Evolutionary conservation across 495 filamentous ascomycete species (phyloP).

Genomic region (Saxophila tyrrhenica): DNA sequence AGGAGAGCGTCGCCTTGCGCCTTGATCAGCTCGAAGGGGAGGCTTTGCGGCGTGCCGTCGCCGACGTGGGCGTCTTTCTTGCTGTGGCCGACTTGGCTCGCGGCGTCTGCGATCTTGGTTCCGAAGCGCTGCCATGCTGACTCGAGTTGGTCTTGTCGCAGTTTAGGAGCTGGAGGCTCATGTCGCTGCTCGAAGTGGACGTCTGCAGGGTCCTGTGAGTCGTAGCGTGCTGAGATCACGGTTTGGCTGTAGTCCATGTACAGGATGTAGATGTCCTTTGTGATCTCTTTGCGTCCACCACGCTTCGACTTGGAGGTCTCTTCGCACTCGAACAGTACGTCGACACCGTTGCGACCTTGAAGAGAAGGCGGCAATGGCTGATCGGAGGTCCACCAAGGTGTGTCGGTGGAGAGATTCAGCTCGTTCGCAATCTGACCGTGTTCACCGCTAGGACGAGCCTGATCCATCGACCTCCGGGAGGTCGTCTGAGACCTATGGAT

Average conservation of each 20-base stretch:
- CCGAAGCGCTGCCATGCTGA: slow-evolving; percentile 69
- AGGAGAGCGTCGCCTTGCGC: slow-evolving; percentile 61
- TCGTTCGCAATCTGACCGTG: slow-evolving; percentile 76
- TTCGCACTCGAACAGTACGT: slow-evolving; percentile 73
- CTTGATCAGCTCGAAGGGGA: slow-evolving; percentile 67
- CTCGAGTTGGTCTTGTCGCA: slow-evolving; percentile 92
- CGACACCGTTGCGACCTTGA: slow-evolving; percentile 55
- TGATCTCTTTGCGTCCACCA: slow-evolving; percentile 56
- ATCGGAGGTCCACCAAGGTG: slow-evolving; percentile 74
- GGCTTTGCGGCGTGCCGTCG: slow-evolving; percentile 65
- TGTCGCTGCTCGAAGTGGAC: slow-evolving; percentile 74
- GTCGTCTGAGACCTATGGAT: slow-evolving; percentile 40
- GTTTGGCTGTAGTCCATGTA: slow-evolving; percentile 96
- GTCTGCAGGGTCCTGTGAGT: slow-evolving; percentile 59
- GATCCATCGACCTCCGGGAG: slow-evolving; percentile 64
- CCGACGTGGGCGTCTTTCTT: slow-evolving; percentile 72
- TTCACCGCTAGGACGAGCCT: slow-evolving; percentile 53
- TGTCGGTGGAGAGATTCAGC: slow-evolving; percentile 60
- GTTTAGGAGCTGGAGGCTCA: slow-evolving; percentile 65
- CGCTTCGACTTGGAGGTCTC: slow-evolving; percentile 59
- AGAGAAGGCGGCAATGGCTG: slow-evolving; percentile 67
- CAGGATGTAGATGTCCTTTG: slow-evolving; percentile 71
- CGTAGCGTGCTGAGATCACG: slow-evolving; percentile 68
- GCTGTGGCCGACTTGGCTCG: slow-evolving; percentile 29
- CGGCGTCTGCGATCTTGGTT: slow-evolving; percentile 56